These are phyloP conservation scores for Prunus armeniaca DNA, from an alignment of 306 rosid genomes.

Conservation along the genomic window DNA sequence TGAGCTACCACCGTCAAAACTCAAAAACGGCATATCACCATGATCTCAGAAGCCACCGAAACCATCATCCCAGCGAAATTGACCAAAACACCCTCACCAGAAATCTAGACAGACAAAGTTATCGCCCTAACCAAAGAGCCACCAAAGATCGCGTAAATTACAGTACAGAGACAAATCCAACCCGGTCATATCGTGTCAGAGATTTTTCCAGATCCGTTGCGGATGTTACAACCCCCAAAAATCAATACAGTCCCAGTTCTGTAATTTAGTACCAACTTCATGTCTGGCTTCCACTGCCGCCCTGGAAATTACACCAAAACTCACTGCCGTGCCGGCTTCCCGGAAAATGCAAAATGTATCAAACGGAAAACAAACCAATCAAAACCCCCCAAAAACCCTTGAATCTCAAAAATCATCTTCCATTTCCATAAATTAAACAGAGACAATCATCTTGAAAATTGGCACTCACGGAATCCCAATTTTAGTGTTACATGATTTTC, in stretches of 20 bases:
- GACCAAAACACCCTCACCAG: slow-evolving; percentile 31
- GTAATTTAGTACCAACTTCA: slow-evolving; percentile 6
- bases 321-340: background rate
- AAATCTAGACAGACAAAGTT: slow-evolving; percentile 6
- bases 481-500: background rate
- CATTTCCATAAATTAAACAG: background rate
- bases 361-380: background rate
- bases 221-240: background rate
- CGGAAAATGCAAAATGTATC: background rate
- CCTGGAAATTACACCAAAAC: background rate
- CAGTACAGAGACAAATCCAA: slow-evolving; percentile 26
- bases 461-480: background rate
- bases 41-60: background rate
- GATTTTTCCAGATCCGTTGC: slow-evolving; percentile 6
- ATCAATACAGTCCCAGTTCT: slow-evolving; percentile 3
- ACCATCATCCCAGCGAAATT: background rate
- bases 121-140: background rate
- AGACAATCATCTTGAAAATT: background rate
- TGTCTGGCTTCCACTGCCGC: background rate
- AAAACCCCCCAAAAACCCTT: background rate
- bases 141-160: slow-evolving; percentile 40
- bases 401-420: background rate
- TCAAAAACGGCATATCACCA: background rate
- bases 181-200: slow-evolving; percentile 4
- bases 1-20: slow-evolving; percentile 11